Base-by-base conservation (phyloP, 2,329 filamentous ascomycete genomes). In the Colletotrichum sp. region DNA sequence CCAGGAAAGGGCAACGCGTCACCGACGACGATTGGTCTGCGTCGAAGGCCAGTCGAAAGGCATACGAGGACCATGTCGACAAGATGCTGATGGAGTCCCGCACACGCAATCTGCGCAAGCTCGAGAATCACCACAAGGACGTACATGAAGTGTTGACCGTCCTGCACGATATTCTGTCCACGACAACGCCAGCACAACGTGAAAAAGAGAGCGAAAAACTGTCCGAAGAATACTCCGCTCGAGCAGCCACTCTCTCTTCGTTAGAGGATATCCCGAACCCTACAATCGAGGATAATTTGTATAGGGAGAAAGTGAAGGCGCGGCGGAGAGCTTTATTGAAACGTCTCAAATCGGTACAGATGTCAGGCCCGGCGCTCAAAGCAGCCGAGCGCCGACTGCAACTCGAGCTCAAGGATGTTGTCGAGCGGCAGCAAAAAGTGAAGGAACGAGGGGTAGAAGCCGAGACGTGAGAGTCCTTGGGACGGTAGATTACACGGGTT, bases 221-320 rank as follows among this genome's bases (percentile, higher is more conserved):
- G n/a, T 24, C 49, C 1, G 5, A 55, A 5, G 49, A 55, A 55
- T 24, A 24, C 5, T 7, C 49, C n/a, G 24, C 49, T 10, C 49
- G 49, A 15, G 49, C n/a, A 55, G 13, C 49, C n/a, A 55, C 10
- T 55, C 49, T 55, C 49, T 55, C 49, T 55, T 55, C 49, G 49
- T 55, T 55, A 55, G n/a, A 55, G n/a, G 49, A 55, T 24, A 55
- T 55, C 8, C 24, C 49, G n/a, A 55, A 24, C n/a, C 49, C 49
- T 2, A 55, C 49, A 1, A n/a, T 13, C 3, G 49, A 12, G 0
- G 49, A 55, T 0, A 55, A 0, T 7, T 12, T 16, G n/a, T 55
- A 12, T 55, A n/a, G 49, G 49, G 13, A 21, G 49, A 55, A 55
- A 15, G 1, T 55, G 13, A 55, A 55, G 49, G 49, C 26, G 6